Conservation (phyloP, 2,329 filamentous ascomycete species). For the Zymoseptoria ardabiliae region DNA sequence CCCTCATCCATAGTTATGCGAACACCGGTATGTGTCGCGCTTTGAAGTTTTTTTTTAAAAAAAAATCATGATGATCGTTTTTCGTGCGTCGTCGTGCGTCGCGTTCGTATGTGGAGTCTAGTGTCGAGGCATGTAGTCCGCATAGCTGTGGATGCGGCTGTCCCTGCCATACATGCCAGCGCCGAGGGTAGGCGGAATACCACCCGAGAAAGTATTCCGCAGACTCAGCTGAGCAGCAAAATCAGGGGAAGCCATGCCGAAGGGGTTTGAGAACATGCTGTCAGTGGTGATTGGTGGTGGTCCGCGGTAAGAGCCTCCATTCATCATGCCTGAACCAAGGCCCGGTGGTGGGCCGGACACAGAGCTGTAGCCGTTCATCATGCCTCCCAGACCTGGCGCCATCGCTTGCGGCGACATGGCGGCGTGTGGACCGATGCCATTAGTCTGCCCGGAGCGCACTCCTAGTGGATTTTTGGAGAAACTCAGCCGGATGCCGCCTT, state of each 20-base stretch:
- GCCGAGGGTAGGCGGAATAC: conserved; percentile 23
- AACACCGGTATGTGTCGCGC: conserved; percentile 4
- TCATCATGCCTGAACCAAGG: conserved; percentile 48
- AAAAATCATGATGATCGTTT: background rate
- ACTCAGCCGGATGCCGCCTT: conserved; percentile 88
- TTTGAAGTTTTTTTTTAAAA: background rate
- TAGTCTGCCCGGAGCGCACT: conserved; percentile 69
- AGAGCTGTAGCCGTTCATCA: conserved; percentile 56
- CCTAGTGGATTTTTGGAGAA: conserved; percentile 97
- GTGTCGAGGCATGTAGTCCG: conserved; percentile 2
- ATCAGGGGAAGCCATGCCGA: conserved; percentile 14
- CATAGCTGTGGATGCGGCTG: conserved; percentile 7
- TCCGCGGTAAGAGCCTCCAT: conserved; percentile 10
- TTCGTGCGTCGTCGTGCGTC: background rate
- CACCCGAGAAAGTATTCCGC: conserved; percentile 20
- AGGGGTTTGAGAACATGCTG: conserved; percentile 26
- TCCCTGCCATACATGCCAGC: conserved; percentile 21
- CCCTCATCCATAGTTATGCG: background rate
- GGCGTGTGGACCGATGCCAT: conserved; percentile 45
- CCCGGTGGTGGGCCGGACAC: conserved; percentile 66
- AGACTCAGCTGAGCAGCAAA: conserved; percentile 19
- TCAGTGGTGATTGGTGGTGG: conserved; percentile 13
- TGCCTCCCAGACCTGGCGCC: conserved; percentile 51
- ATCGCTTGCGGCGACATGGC: conserved; percentile 44
- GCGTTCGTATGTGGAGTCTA: background rate